Evolutionary conservation across 2,329 filamentous ascomycete species (phyloP), one percentile per base, ranked within the genome.

Genomic region (Aspergillus sp.): DNA sequence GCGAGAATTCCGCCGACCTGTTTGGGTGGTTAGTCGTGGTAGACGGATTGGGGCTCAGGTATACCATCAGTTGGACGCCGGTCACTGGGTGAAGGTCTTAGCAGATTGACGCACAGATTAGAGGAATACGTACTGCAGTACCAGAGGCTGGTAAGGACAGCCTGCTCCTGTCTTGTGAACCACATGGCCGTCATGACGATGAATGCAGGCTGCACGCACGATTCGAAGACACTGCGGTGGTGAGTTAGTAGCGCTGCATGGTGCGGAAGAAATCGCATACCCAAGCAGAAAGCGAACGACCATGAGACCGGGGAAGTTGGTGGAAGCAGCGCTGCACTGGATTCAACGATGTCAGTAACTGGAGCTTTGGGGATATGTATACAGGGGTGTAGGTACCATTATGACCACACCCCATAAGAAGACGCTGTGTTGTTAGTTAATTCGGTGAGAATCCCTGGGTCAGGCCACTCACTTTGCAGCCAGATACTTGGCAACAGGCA

Each of bases 81-180:
- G 88, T 89, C 85, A 89, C 48, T 31, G 1, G 9, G 3, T 44
- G 12, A 0, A 9, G 15, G 1, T 3, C n/a, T 52, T 45, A 52
- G 39, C 15, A 11, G 3, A 8, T 5, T 5, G 6, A 2, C 41
- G 21, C 4, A 9, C 5, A 6, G 11, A 21, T 19, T 7, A 19
- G 17, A 1, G 9, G 33, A 1, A 12, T 4, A 31, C 39, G 1
- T 44, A 52, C 39, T 89, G 82, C 87, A 88, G 68, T 88, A 86
- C 86, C 86, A 90, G 68, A 84, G 87, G 0, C 84, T 86, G 6
- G 88, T 85, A 23, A 84, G 80, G 0, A 82, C 70, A 0, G 86
- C 80, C 66, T 90, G 87, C 64, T 89, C 86, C 53, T 86, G 82
- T 35, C 86, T 79, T 52, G 81, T 83, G 70, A 89, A 90, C 87